Conservation (phyloP, 2,329 filamentous ascomycete species). For the Microdochium bolleyi region DNA sequence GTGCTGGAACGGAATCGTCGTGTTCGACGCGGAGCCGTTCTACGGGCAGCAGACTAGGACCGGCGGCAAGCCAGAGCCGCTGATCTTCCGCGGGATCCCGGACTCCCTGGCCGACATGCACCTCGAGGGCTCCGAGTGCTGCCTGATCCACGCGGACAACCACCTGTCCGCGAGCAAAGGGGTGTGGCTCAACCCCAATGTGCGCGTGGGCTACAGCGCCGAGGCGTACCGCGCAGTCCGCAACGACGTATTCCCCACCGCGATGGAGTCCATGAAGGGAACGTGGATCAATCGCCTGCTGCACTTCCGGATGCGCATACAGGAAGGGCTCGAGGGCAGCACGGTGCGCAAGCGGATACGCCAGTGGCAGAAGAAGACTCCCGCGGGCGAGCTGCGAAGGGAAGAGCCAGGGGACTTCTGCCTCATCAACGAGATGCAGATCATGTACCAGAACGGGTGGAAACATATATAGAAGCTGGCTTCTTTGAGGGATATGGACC, state of each 20-base stretch:
- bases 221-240: conserved; percentile 27
- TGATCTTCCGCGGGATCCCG: conserved; percentile 54
- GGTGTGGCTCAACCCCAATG: conserved; percentile 46
- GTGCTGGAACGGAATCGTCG: conserved; percentile 61
- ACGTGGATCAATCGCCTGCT: conserved; percentile 25
- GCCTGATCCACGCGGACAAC: conserved; percentile 52
- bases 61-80: conserved; percentile 20
- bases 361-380: conserved; percentile 28
- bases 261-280: conserved; percentile 36
- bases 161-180: conserved; percentile 32
- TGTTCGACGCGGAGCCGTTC: conserved; percentile 35
- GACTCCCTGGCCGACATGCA: conserved; percentile 46
- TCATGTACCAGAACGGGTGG: conserved; percentile 51
- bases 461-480: conserved; percentile 42
- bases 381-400: conserved; percentile 17
- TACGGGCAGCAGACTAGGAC: conserved; percentile 15
- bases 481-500: too few species aligned
- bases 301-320: conserved; percentile 19
- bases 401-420: conserved; percentile 38
- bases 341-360: conserved; percentile 30
- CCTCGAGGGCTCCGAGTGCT: conserved; percentile 56
- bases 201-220: conserved; percentile 42
- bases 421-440: conserved; percentile 52
- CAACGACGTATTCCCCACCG: conserved; percentile 25
- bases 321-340: conserved; percentile 25